Conservation (phyloP, 1,139 yeast species). For the Sugiyamaella novakii region DNA sequence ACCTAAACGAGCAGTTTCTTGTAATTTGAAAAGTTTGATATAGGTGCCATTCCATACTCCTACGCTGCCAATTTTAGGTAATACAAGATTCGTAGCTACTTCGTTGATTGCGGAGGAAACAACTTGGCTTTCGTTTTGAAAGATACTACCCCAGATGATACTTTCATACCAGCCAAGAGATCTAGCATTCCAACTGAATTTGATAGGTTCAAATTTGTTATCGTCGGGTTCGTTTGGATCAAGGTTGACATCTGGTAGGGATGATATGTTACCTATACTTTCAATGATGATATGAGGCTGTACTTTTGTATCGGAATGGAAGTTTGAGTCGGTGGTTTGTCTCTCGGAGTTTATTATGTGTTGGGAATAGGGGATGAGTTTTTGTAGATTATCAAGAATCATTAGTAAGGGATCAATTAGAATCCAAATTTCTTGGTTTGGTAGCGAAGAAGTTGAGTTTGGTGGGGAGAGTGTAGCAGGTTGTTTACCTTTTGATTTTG, state of each 20-base stretch:
- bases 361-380: constrained; percentile 26
- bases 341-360: constrained; percentile 10
- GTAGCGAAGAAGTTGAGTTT: background rate
- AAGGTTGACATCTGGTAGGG: constrained; percentile 30
- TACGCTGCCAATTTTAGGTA: constrained; percentile 24
- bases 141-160: constrained; percentile 66
- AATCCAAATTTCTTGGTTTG: constrained; percentile 8
- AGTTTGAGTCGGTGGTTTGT: background rate
- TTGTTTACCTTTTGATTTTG: constrained; percentile 12
- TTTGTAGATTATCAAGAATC: constrained; percentile 1
- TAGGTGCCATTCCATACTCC: constrained; percentile 63
- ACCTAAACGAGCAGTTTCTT: constrained; percentile 46
- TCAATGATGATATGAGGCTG: constrained; percentile 36
- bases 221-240: constrained; percentile 27
- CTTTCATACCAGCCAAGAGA: constrained; percentile 80
- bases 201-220: constrained; percentile 49
- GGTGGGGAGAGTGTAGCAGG: constrained; percentile 1
- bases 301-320: constrained; percentile 21
- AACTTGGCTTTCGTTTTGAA: constrained; percentile 47
- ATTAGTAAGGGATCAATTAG: constrained; percentile 12
- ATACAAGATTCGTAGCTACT: constrained; percentile 24
- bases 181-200: constrained; percentile 60
- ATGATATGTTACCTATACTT: constrained; percentile 27
- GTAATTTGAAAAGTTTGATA: constrained; percentile 62
- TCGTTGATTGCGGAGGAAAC: constrained; percentile 22